phyloP scores from a whole-genome alignment of 2,329 filamentous ascomycete genomes.

The Fusarium sp. region DNA sequence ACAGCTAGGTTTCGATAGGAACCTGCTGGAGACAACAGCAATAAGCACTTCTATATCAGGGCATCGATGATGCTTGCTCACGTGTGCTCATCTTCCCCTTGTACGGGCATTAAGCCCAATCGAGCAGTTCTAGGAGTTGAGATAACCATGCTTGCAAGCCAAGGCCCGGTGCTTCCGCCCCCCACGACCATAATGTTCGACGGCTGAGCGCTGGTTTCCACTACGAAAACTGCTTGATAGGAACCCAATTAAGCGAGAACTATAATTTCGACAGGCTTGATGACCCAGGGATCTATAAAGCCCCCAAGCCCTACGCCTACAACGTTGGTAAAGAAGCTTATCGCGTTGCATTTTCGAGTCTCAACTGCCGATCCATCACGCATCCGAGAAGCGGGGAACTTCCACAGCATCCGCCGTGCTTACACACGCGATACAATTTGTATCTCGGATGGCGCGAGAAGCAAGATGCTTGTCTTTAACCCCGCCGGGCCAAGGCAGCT shows the following conservation, averaged over 20 bases:
- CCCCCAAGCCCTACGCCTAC: neutral
- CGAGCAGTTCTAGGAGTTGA: neutral
- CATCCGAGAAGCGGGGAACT: neutral
- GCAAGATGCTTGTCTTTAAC: neutral
- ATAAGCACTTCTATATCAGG: neutral
- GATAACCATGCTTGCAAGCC: neutral
- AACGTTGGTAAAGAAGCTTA: neutral
- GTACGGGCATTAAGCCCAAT: neutral
- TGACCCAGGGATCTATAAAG: neutral
- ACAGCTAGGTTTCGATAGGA: neutral
- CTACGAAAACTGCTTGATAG: neutral
- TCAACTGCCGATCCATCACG: neutral
- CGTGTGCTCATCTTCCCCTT: neutral
- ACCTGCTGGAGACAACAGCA: neutral
- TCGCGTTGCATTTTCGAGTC: neutral
- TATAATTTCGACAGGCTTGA: neutral
- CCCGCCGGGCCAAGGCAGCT: slow-evolving; percentile 21
- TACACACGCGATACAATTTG: neutral
- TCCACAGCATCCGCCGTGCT: neutral
- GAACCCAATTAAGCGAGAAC: neutral
- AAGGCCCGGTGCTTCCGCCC: neutral
- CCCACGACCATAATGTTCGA: neutral
- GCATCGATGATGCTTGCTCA: neutral
- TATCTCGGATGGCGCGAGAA: neutral
- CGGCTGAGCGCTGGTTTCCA: neutral